phyloP scores from a whole-genome alignment of 2,329 filamentous ascomycete genomes.

The Neofusicoccum ribis region DNA sequence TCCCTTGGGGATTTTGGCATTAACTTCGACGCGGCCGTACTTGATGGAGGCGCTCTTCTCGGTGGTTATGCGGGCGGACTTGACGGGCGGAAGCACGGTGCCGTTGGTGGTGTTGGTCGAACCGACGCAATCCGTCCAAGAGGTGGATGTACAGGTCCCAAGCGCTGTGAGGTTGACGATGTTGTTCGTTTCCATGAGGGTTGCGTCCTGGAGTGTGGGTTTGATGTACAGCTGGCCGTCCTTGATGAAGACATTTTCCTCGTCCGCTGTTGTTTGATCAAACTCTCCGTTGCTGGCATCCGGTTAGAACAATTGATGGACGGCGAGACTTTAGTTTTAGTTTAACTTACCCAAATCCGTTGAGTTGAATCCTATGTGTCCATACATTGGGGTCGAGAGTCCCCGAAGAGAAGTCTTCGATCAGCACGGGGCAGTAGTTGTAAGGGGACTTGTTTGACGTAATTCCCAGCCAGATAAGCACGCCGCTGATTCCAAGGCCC shows the following conservation, averaged over 20 bases:
- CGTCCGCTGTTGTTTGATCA: slow-evolving; percentile 55
- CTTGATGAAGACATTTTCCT: slow-evolving; percentile 53
- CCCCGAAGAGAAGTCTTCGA: slow-evolving; percentile 17
- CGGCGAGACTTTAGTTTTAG: too few species aligned
- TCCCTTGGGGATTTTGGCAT: slow-evolving; percentile 53
- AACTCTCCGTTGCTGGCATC: slow-evolving; percentile 45
- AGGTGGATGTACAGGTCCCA: slow-evolving; percentile 8
- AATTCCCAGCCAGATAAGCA: slow-evolving; percentile 1
- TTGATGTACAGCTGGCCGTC: slow-evolving; percentile 32
- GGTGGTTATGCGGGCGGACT: slow-evolving; percentile 51
- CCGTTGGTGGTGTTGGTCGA: slow-evolving; percentile 48
- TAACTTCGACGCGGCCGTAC: slow-evolving; percentile 56
- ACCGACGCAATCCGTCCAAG: slow-evolving; percentile 25
- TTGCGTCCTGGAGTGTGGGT: slow-evolving; percentile 18
- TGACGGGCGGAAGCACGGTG: slow-evolving; percentile 51
- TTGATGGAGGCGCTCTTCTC: slow-evolving; percentile 47
- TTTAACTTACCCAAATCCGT: slow-evolving; percentile 33
- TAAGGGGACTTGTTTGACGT: background rate
- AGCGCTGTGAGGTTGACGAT: slow-evolving; percentile 45
- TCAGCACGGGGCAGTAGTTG: slow-evolving; percentile 11
- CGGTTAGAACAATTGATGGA: background rate
- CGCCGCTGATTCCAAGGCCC: background rate
- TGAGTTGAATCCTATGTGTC: slow-evolving; percentile 51
- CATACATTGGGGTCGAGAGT: slow-evolving; percentile 40
- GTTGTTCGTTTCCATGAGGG: slow-evolving; percentile 24